Percentiles rank a stretch among this genome's conserved stretches.
These are phyloP conservation scores for Knufia fluminis DNA, from an alignment of 2,329 filamentous ascomycete genomes.

Conservation along the genomic window DNA sequence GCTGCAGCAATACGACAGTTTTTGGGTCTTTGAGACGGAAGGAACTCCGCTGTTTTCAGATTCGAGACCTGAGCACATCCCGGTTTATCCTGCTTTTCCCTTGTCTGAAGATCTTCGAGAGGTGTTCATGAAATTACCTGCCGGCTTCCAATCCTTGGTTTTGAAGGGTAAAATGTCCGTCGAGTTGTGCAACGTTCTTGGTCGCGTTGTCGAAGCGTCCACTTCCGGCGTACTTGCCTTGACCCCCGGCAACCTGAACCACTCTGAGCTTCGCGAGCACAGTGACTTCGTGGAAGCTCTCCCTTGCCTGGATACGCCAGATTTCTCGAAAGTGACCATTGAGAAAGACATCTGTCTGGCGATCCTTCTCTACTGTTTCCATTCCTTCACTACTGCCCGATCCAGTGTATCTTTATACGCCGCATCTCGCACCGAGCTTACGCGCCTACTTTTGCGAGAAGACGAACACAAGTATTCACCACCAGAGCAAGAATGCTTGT, in stretches of 20 bases:
- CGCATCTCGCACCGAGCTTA: slow-evolving; percentile 4
- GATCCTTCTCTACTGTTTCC: slow-evolving; percentile 1
- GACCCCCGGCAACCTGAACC: not conserved
- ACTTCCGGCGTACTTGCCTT: not conserved
- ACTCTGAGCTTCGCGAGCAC: not conserved
- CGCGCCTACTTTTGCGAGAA: not conserved
- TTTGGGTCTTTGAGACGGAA: slow-evolving; percentile 4
- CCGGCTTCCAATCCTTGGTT: slow-evolving; percentile 6
- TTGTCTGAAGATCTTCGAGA: slow-evolving; percentile 7
- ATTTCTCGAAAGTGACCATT: not conserved
- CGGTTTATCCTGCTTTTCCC: slow-evolving; percentile 7
- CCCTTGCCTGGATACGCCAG: not conserved
- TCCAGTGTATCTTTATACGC: slow-evolving; percentile 4
- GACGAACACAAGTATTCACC: not conserved
- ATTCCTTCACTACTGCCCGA: slow-evolving; percentile 2
- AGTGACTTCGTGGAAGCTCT: slow-evolving; percentile 8
- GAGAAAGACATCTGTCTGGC: slow-evolving; percentile 7
- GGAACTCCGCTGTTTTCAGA: not conserved
- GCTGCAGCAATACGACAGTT: slow-evolving; percentile 5
- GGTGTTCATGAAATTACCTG: slow-evolving; percentile 4
- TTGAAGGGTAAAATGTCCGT: slow-evolving; percentile 6
- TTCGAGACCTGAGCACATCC: not conserved
- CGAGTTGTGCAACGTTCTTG: slow-evolving; percentile 2
- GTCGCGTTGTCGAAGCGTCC: not conserved
- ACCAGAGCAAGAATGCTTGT: slow-evolving; percentile 3